A percentile compares a stretch with the other conserved stretches of the same genome.
These are phyloP conservation scores for Fraxinus excelsior DNA, from an alignment of 257 asterid genomes.

Conservation along the genomic window DNA sequence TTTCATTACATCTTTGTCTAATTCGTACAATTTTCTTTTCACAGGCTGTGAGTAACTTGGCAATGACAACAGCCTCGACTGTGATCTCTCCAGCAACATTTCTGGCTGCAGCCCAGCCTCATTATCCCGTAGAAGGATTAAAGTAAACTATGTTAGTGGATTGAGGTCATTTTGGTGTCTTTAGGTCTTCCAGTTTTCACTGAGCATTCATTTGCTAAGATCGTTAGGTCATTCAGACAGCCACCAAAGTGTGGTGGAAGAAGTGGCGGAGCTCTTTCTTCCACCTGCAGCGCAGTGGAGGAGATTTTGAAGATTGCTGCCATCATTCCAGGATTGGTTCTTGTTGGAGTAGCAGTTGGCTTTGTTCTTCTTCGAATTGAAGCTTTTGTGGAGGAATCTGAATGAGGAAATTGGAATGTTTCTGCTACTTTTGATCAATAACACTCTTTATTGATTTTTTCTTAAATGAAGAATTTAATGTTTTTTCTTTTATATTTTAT, in stretches of 20 bases:
- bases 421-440: no score
- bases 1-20: no score
- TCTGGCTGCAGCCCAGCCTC: no score
- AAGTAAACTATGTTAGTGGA: conserved; percentile 61
- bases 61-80: no score
- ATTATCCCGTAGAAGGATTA: conserved; percentile 23
- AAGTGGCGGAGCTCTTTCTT: conserved; percentile 54
- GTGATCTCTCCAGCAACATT: no score
- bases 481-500: no score
- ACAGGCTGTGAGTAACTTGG: no score
- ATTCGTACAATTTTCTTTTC: no score
- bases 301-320: conserved; percentile 85
- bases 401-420: conserved; percentile 28
- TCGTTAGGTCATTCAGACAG: conserved; percentile 53
- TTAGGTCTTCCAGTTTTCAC: conserved; percentile 64
- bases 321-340: conserved; percentile 55
- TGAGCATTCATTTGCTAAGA: conserved; percentile 65
- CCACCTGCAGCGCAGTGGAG: conserved; percentile 55
- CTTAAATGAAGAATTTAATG: no score
- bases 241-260: conserved; percentile 37
- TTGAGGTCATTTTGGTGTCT: conserved; percentile 61
- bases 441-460: no score
- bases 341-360: conserved; percentile 82
- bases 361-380: conserved; percentile 82
- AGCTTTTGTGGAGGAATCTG: conserved; percentile 63